Conservation (phyloP, 2,329 filamentous ascomycete genomes). For the Bipolaris sorokiniana region DNA sequence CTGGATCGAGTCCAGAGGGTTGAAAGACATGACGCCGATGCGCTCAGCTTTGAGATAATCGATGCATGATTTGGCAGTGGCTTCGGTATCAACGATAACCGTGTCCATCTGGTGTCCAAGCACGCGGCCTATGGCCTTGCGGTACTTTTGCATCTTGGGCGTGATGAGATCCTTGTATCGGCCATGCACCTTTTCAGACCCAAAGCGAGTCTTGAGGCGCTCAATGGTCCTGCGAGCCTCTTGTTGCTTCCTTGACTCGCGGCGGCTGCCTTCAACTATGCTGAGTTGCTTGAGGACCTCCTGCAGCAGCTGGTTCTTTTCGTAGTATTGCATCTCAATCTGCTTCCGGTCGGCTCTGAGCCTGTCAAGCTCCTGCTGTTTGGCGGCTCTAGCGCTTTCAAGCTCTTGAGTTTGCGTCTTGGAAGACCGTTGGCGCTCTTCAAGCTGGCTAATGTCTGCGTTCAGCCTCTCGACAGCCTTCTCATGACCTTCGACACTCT, state of each 20-base stretch:
- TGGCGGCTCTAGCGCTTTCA: conserved; percentile 78
- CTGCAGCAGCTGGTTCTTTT: conserved; percentile 89
- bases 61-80: conserved; percentile 91
- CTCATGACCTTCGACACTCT: conserved; percentile 81
- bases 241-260: conserved; percentile 81
- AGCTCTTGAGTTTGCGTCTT: conserved; percentile 69
- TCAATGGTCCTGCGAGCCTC: conserved; percentile 82
- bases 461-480: conserved; percentile 76
- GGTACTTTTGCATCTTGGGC: conserved; percentile 96
- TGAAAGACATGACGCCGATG: conserved; percentile 87
- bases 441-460: conserved; percentile 71
- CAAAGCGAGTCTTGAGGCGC: conserved; percentile 86
- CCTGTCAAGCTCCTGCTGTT: conserved; percentile 89
- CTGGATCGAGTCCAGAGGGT: conserved; percentile 96
- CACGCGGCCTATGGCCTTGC: conserved; percentile 89
- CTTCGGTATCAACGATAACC: conserved; percentile 93
- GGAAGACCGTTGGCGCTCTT: conserved; percentile 69
- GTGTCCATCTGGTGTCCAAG: conserved; percentile 93
- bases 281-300: conserved; percentile 82
- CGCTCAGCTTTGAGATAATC: conserved; percentile 91
- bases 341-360: conserved; percentile 40
- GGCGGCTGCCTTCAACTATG: conserved; percentile 80
- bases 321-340: conserved; percentile 80
- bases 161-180: conserved; percentile 90
- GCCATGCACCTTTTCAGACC: conserved; percentile 76